Base-by-base conservation (phyloP, 345 rosid genomes). In the Alliaria petiolata region DNA sequence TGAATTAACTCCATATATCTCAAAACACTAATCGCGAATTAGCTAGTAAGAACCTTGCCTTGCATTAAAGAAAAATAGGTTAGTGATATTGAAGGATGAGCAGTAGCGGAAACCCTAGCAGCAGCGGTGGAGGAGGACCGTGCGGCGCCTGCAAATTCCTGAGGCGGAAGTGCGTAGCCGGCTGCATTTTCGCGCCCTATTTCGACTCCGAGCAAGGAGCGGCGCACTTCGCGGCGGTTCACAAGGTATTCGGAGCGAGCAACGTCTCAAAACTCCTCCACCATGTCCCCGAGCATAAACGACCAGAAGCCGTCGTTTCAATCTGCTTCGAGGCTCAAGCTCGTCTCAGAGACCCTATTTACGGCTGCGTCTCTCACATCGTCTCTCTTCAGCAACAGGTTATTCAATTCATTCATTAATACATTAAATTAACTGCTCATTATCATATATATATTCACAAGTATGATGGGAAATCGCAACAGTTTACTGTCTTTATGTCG, bases 61-160 rank as follows among this genome's bases (percentile, higher is more conserved):
- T 2, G 12, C 28, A 39, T 20, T n/a, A n/a, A 43, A 33, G 9
- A 16, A 42, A 39, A 45, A 15, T 20, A 30, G 58, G 26, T n/a
- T 16, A 55, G 28, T 17, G 30, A 34, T n/a, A n/a, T 12, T 31
- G 42, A 43, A 67, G 50, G 66, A 77, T 77, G 80, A 77, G 42
- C 51, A 33, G 53, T 75, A 43, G 58, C 39, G 68, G 67, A 88
- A 38, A 76, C 55, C 77, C 86, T 26, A 72, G 76, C 2, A 68
- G 85, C 33, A 76, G 80, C 28, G 30, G 78, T 26, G 84, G 85
- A 0, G 62, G 78, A 13, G 80, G 93, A n/a, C 97, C 98, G 57
- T 85, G 96, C 52, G 97, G 96, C 14, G 98, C 98, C 52, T 93
- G 97, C 81, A 90, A 90, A 82, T 87, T 90, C 67, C 72, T 93